These are phyloP conservation scores for Coemansia sp. DNA, from an alignment of 192 early-diverging fungal genomes.

Conservation along the genomic window DNA sequence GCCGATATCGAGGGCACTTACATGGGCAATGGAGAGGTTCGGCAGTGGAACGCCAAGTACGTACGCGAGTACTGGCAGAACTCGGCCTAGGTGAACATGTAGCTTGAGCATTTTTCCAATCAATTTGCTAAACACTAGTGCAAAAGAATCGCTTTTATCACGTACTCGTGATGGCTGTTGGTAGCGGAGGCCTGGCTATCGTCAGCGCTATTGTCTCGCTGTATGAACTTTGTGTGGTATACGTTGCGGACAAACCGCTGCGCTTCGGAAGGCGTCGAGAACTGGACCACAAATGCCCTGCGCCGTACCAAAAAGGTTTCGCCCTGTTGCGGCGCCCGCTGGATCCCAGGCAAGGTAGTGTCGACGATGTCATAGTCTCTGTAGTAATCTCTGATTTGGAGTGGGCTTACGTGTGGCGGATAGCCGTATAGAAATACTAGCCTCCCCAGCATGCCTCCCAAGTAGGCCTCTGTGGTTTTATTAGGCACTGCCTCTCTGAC, in stretches of 20 bases:
- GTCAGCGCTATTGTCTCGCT: neutral
- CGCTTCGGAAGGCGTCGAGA: slow-evolving; percentile 31
- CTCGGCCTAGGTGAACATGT: neutral
- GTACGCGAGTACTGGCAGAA: slow-evolving; percentile 51
- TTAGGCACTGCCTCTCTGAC: slow-evolving; percentile 12
- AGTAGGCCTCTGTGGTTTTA: slow-evolving; percentile 17
- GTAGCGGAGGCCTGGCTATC: neutral
- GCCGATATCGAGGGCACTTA: slow-evolving; percentile 45
- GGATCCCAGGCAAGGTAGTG: slow-evolving; percentile 36
- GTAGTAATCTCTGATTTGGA: slow-evolving; percentile 34
- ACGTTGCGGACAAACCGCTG: slow-evolving; percentile 42
- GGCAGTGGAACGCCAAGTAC: slow-evolving; percentile 47
- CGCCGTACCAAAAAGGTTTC: slow-evolving; percentile 30
- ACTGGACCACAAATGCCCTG: slow-evolving; percentile 43
- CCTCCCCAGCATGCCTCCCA: slow-evolving; percentile 24
- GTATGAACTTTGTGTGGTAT: slow-evolving; percentile 18
- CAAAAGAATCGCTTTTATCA: slow-evolving; percentile 25
- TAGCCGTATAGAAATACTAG: slow-evolving; percentile 46
- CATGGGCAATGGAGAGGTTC: slow-evolving; percentile 44
- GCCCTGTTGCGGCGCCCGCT: slow-evolving; percentile 37
- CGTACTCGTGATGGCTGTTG: neutral
- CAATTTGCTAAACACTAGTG: slow-evolving; percentile 4
- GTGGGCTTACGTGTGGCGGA: slow-evolving; percentile 27
- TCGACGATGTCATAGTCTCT: slow-evolving; percentile 39
- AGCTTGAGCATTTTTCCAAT: neutral